phyloP scores from a whole-genome alignment of 140 eudicot species.

The Bidens hawaiensis region DNA sequence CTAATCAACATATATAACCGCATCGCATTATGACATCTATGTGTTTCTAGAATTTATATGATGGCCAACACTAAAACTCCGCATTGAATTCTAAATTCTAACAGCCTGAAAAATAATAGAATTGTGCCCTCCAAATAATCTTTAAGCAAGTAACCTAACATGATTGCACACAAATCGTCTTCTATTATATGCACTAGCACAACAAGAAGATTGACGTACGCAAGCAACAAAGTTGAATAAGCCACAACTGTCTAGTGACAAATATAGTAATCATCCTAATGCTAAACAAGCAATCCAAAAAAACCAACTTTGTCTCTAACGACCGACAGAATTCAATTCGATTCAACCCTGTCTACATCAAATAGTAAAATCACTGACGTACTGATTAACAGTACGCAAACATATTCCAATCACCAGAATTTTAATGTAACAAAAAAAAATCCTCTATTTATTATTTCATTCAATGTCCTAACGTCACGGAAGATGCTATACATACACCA shows the following conservation, averaged over 20 bases:
- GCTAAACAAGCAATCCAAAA: conserved; percentile 2
- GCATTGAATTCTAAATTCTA: background rate
- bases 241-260: background rate
- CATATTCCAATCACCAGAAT: too few relatives aligned
- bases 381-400: background rate
- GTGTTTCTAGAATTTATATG: conserved; percentile 1
- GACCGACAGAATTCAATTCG: background rate
- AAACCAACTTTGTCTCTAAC: background rate
- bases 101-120: background rate
- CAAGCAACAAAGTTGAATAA: conserved; percentile 6
- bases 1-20: background rate
- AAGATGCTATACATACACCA: too few relatives aligned
- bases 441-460: background rate
- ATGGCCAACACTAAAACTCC: background rate
- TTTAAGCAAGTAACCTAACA: background rate
- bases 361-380: background rate
- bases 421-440: too few relatives aligned
- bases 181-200: background rate
- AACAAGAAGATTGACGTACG: background rate
- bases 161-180: conserved; percentile 7
- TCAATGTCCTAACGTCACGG: too few relatives aligned
- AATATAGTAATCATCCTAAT: conserved; percentile 5
- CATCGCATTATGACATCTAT: conserved; percentile 1
- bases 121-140: background rate
- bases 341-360: background rate